Percentiles rank a stretch among this genome's conserved stretches.
Evolutionary conservation across 179 eudicot genomes (phyloP).

Genomic region (Patellifolia procumbens): DNA sequence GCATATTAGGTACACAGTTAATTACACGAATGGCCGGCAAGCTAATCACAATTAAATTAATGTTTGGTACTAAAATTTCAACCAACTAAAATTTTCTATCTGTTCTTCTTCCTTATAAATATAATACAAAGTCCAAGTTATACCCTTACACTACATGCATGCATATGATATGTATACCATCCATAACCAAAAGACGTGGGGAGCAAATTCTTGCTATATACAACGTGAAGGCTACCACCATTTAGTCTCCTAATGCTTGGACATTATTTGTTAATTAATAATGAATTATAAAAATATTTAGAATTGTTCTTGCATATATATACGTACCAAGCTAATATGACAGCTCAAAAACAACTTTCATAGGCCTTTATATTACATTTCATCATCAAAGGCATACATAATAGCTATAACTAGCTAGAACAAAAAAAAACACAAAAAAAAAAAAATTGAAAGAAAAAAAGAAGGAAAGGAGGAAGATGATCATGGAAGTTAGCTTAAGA

Average conservation of each 20-base stretch:
- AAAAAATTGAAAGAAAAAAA: no score
- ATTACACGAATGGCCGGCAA: neutral
- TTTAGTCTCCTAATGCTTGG: constrained; percentile 23
- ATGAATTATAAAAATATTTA: no score
- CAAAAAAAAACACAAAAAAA: no score
- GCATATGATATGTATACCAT: constrained; percentile 21
- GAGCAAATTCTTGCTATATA: constrained; percentile 27
- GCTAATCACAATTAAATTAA: neutral
- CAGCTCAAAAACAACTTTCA: constrained; percentile 1
- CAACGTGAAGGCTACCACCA: constrained; percentile 48
- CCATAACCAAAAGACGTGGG: constrained; percentile 30
- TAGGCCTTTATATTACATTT: no score
- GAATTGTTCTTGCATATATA: constrained; percentile 25
- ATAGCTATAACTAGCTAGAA: no score
- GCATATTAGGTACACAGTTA: neutral
- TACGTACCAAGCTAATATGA: neutral
- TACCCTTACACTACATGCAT: neutral
- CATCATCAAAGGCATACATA: no score
- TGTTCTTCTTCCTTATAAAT: neutral
- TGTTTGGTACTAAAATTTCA: neutral
- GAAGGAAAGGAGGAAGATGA: neutral
- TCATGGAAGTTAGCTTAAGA: constrained; percentile 19
- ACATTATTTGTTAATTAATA: constrained; percentile 11
- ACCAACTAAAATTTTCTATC: neutral
- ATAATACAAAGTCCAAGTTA: constrained; percentile 7